These are phyloP conservation scores for Antitrichia curtipendula DNA, from an alignment of 225 moss, liverwort and hornwort species.

Conservation along the genomic window DNA sequence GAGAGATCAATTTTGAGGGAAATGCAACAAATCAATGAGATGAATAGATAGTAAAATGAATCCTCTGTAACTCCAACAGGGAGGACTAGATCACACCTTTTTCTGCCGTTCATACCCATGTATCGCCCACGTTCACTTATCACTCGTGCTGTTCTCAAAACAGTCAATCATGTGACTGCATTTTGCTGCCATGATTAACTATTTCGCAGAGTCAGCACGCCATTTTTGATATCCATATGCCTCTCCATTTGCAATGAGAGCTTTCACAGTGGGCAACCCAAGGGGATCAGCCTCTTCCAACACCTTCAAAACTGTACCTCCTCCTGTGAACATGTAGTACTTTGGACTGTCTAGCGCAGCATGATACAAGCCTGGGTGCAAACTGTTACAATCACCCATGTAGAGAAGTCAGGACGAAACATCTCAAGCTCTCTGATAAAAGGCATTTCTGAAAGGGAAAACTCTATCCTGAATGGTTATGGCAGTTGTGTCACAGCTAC, in stretches of 20 bases:
- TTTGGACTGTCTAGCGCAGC: conserved; percentile 68
- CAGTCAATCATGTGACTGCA: background rate
- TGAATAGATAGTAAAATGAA: background rate
- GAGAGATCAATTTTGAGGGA: background rate
- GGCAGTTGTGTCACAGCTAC: background rate
- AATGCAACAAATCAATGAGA: background rate
- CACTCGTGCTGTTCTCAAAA: background rate
- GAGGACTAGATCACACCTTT: background rate
- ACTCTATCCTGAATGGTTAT: background rate
- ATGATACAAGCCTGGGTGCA: conserved; percentile 69
- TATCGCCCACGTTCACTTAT: background rate
- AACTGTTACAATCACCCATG: conserved; percentile 16
- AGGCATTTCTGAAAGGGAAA: background rate
- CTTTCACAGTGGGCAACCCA: conserved; percentile 71
- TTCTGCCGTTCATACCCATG: background rate
- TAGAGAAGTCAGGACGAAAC: background rate
- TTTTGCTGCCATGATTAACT: background rate
- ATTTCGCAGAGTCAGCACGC: background rate
- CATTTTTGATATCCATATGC: conserved; percentile 33
- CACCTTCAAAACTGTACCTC: conserved; percentile 87
- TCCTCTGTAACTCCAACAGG: background rate
- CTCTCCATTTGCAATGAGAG: conserved; percentile 62
- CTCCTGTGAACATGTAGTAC: conserved; percentile 88
- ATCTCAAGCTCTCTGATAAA: background rate
- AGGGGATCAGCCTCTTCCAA: conserved; percentile 74